Evolutionary conservation across 768 basidiomycete species (phyloP).

Genomic region (Rhizopogon salebrosus): DNA sequence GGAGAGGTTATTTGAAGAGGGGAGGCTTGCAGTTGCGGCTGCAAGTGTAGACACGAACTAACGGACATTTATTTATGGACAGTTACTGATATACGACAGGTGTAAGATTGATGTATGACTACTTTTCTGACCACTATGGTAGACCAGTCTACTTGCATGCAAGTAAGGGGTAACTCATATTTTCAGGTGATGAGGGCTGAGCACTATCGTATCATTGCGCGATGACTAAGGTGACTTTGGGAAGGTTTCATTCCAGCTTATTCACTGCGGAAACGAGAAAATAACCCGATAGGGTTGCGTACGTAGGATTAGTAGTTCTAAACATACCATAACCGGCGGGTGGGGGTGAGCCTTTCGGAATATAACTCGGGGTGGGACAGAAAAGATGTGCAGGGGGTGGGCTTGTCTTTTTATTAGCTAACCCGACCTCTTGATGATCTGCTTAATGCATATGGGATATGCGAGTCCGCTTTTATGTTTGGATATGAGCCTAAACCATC

Average conservation of each 20-base stretch:
- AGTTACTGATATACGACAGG: not conserved
- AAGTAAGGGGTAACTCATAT: no score
- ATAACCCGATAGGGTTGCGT: no score
- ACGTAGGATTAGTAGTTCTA: no score
- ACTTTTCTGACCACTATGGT: no score
- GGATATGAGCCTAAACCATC: no score
- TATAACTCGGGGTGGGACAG: no score
- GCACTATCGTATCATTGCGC: not conserved
- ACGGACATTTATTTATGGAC: no score
- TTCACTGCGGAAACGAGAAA: no score
- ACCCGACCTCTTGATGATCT: not conserved
- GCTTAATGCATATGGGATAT: not conserved
- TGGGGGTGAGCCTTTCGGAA: no score
- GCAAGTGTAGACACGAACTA: not conserved
- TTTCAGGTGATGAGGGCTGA: no score
- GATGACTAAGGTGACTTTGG: not conserved
- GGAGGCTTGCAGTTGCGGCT: conserved; percentile 15
- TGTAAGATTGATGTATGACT: not conserved
- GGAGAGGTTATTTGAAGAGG: conserved; percentile 53
- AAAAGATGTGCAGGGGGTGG: not conserved
- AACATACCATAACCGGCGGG: no score
- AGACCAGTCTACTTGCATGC: not conserved
- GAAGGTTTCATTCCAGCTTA: no score
- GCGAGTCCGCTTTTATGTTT: not conserved
- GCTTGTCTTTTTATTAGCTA: not conserved